A percentile compares a stretch with the other conserved stretches of the same genome.
These are phyloP conservation scores for Saprolegnia parasitica DNA, from an alignment of 352 stramenopile genomes.

Conservation along the genomic window DNA sequence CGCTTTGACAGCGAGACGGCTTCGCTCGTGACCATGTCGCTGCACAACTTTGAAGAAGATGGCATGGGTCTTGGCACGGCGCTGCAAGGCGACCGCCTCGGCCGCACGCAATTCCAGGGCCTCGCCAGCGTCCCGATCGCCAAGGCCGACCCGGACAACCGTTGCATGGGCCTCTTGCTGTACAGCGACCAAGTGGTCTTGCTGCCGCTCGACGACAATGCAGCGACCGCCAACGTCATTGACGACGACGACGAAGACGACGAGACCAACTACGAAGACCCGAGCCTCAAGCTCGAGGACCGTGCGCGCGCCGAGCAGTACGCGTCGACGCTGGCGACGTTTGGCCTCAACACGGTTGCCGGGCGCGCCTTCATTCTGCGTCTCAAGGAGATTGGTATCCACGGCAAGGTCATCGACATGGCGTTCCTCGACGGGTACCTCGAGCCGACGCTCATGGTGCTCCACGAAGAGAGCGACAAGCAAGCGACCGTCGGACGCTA, in stretches of 20 bases:
- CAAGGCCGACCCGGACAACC: conserved; percentile 65
- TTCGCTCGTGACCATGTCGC: conserved; percentile 55
- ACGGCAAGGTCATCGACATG: conserved; percentile 70
- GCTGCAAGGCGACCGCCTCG: conserved; percentile 73
- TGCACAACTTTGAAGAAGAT: conserved; percentile 79
- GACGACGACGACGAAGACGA: conserved; percentile 73
- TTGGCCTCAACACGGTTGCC: conserved; percentile 48
- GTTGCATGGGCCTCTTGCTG: conserved; percentile 75
- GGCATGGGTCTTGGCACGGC: conserved; percentile 74
- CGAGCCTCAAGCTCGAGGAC: conserved; percentile 32
- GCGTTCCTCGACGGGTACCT: conserved; percentile 81
- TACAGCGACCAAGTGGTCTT: conserved; percentile 80
- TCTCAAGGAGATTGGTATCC: conserved; percentile 69
- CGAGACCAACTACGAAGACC: conserved; percentile 30
- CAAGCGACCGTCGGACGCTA: conserved; percentile 65
- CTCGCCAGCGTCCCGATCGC: conserved; percentile 48
- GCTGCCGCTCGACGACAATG: conserved; percentile 73
- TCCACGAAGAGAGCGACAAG: conserved; percentile 80
- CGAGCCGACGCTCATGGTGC: conserved; percentile 79
- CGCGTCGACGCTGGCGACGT: conserved; percentile 46
- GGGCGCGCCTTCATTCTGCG: conserved; percentile 71
- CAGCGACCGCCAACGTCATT: conserved; percentile 73
- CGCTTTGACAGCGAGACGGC: conserved; percentile 56
- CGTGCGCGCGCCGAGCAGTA: conserved; percentile 67
- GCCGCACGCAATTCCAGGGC: conserved; percentile 66